Conservation (phyloP, 2,329 filamentous ascomycete species). For the Leptographium wingfieldii region DNA sequence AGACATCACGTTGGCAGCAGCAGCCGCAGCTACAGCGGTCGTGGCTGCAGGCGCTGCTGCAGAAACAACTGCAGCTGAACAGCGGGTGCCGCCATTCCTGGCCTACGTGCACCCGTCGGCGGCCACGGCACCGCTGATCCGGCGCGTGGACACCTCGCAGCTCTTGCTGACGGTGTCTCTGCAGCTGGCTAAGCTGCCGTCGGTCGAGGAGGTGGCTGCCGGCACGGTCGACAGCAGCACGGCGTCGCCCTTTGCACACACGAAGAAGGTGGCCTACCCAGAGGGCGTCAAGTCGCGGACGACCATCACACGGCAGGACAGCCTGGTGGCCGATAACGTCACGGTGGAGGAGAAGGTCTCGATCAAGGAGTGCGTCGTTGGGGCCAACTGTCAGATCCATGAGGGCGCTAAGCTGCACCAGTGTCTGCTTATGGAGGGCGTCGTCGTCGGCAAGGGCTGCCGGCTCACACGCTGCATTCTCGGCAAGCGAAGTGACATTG, state of each 20-base stretch:
- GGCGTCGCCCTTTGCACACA: conserved; percentile 63
- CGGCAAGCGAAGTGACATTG: conserved; percentile 67
- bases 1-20: not conserved
- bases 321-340: conserved; percentile 76
- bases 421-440: conserved; percentile 87
- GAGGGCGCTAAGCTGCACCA: conserved; percentile 76
- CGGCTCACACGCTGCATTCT: conserved; percentile 81
- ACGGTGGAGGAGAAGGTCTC: conserved; percentile 77
- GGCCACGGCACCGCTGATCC: conserved; percentile 51
- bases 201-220: conserved; percentile 65
- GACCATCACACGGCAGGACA: conserved; percentile 72
- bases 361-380: conserved; percentile 87
- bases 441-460: conserved; percentile 69
- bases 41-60: not conserved
- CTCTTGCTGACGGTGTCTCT: conserved; percentile 73
- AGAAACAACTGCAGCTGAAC: not conserved
- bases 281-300: conserved; percentile 69
- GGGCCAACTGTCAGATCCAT: conserved; percentile 74
- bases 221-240: conserved; percentile 48
- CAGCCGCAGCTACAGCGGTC: not conserved
- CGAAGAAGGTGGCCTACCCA: conserved; percentile 69
- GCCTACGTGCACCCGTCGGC: conserved; percentile 65
- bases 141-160: conserved; percentile 77
- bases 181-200: conserved; percentile 73
- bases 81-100: conserved; percentile 55